These are phyloP conservation scores for Tricholoma hemisulphureum DNA, from an alignment of 768 basidiomycete genomes.

Conservation along the genomic window DNA sequence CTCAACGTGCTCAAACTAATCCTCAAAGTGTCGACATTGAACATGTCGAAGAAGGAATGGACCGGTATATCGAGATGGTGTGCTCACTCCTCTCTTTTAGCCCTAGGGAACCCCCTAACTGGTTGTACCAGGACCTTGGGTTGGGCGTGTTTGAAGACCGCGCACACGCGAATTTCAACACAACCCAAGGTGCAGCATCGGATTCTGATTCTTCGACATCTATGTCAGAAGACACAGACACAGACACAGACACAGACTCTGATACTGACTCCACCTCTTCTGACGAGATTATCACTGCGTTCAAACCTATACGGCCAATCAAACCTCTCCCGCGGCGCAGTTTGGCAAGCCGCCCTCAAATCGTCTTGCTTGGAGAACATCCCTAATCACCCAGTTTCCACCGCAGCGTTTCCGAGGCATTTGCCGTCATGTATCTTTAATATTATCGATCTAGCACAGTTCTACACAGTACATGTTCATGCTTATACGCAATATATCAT, in stretches of 20 bases:
- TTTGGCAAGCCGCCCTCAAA: slow-evolving; percentile 19
- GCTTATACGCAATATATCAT: neutral
- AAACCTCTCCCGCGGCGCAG: slow-evolving; percentile 47
- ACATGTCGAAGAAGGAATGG: slow-evolving; percentile 46
- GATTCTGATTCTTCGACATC: slow-evolving; percentile 24
- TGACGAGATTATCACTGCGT: slow-evolving; percentile 40
- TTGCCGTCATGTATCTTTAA: neutral
- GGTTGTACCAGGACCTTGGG: slow-evolving; percentile 53
- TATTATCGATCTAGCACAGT: neutral
- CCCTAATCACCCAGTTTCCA: neutral
- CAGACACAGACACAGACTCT: slow-evolving; percentile 29
- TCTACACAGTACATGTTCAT: too few relatives aligned
- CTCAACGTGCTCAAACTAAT: slow-evolving; percentile 43
- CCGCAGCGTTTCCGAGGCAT: neutral
- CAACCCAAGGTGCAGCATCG: slow-evolving; percentile 9
- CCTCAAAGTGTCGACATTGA: slow-evolving; percentile 71
- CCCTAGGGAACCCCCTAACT: neutral
- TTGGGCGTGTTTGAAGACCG: slow-evolving; percentile 58
- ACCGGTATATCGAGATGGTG: slow-evolving; percentile 68
- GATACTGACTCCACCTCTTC: slow-evolving; percentile 28
- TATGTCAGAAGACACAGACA: slow-evolving; percentile 16
- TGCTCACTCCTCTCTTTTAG: slow-evolving; percentile 7
- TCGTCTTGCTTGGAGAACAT: slow-evolving; percentile 31
- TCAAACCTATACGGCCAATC: slow-evolving; percentile 40
- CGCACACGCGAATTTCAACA: slow-evolving; percentile 15